Conservation (phyloP, 1,284 basidiomycete species). For the Irpex sp. region DNA sequence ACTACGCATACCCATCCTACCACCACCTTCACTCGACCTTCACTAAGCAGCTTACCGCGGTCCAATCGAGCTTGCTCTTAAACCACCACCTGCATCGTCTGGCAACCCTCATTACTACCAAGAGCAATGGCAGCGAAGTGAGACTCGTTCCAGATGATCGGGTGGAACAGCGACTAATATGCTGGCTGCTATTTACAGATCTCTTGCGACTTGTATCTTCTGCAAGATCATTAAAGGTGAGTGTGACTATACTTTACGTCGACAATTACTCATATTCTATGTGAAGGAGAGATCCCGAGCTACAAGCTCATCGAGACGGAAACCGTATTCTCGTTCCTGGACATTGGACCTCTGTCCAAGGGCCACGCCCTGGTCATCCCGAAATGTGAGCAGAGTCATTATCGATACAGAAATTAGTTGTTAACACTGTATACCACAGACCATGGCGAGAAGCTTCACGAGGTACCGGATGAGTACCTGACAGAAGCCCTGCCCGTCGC, state of each 20-base stretch:
- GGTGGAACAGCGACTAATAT: neutral
- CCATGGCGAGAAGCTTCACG: conserved; percentile 73
- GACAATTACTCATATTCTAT: neutral
- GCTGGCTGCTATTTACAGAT: neutral
- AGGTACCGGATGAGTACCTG: conserved; percentile 79
- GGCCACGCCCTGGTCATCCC: conserved; percentile 90
- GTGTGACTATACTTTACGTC: neutral
- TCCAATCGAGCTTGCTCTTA: conserved; percentile 1
- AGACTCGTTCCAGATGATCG: neutral
- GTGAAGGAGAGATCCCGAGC: conserved; percentile 69
- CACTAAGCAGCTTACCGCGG: neutral
- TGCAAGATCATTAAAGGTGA: conserved; percentile 89
- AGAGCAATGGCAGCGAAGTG: conserved; percentile 9
- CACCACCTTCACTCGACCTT: neutral
- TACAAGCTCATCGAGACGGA: conserved; percentile 84
- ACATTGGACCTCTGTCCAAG: conserved; percentile 83
- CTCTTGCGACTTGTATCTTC: conserved; percentile 69
- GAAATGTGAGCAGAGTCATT: conserved; percentile 57
- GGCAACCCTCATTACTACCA: neutral
- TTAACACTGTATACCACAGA: conserved; percentile 37
- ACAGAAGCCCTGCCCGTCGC: conserved; percentile 72
- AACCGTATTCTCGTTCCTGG: conserved; percentile 78
- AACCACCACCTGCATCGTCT: neutral
- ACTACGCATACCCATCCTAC: neutral
- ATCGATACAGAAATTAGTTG: neutral